Conservation (phyloP, 2,329 filamentous ascomycete genomes). For the Scleromitrula shiraiana region DNA sequence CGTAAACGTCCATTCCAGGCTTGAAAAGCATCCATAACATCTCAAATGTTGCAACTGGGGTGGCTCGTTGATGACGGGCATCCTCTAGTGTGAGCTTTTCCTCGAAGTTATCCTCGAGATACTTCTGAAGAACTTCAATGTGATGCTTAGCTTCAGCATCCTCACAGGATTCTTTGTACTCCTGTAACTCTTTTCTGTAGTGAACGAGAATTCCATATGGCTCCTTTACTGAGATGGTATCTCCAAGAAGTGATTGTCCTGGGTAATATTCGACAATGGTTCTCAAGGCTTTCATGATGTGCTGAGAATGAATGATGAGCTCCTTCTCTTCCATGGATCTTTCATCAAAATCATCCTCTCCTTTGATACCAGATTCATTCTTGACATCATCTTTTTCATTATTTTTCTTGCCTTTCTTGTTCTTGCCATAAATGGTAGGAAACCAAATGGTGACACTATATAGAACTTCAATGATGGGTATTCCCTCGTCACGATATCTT, state of each 20-base stretch:
- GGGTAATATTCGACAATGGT: conserved; percentile 21
- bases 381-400: conserved; percentile 9
- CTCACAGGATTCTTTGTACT: conserved; percentile 16
- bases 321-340: conserved; percentile 21
- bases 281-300: conserved; percentile 20
- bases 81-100: conserved; percentile 19
- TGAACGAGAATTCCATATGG: conserved; percentile 34
- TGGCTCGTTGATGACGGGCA: conserved; percentile 11
- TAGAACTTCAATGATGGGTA: conserved; percentile 18
- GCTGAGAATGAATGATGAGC: conserved; percentile 19
- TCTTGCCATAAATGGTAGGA: conserved; percentile 17
- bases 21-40: conserved; percentile 24
- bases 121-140: conserved; percentile 16
- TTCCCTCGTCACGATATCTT: conserved; percentile 16
- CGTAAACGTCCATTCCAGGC: conserved; percentile 20
- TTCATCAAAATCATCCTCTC: conserved; percentile 17
- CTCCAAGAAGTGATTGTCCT: conserved; percentile 15
- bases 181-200: conserved; percentile 19
- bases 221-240: conserved; percentile 22
- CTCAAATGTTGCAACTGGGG: conserved; percentile 19
- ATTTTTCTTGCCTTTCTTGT: conserved; percentile 12
- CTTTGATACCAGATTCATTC: background rate
- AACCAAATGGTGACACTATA: conserved; percentile 21
- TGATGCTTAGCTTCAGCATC: conserved; percentile 18
- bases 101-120: conserved; percentile 18